These are phyloP conservation scores for Kokia cookei DNA, from an alignment of 441 rosid genomes.

Conservation along the genomic window DNA sequence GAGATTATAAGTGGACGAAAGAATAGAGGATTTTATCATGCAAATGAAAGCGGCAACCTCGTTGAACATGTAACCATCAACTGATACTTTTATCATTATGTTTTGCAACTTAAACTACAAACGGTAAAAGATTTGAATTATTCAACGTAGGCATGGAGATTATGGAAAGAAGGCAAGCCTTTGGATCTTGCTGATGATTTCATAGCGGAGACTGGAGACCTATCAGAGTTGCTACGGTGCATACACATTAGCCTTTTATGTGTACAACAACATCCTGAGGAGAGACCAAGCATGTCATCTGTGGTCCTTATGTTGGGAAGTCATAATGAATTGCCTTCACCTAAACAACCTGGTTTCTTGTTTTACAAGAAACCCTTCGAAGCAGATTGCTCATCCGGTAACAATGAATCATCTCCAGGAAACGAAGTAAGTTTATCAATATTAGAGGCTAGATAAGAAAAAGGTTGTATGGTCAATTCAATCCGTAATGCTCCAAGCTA, in stretches of 20 bases:
- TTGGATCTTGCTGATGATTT: slow-evolving; percentile 19
- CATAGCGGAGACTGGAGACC: not conserved
- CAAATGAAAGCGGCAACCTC: slow-evolving; percentile 10
- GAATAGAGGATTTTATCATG: slow-evolving; percentile 7
- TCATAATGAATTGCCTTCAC: slow-evolving; percentile 22
- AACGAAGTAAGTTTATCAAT: not conserved
- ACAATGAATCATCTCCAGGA: not conserved
- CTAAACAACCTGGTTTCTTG: slow-evolving; percentile 37
- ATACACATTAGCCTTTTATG: slow-evolving; percentile 18
- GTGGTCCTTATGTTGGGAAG: slow-evolving; percentile 27
- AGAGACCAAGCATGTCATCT: slow-evolving; percentile 31
- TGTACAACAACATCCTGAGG: slow-evolving; percentile 28
- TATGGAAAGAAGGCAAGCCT: slow-evolving; percentile 22
- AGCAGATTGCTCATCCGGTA: slow-evolving; percentile 9
- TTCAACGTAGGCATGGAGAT: slow-evolving; percentile 33
- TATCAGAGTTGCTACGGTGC: slow-evolving; percentile 16
- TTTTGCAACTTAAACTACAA: not conserved
- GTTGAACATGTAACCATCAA: slow-evolving; percentile 14
- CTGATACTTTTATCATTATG: not conserved
- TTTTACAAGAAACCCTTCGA: slow-evolving; percentile 15
- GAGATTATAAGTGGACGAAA: slow-evolving; percentile 26
- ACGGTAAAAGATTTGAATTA: not conserved
- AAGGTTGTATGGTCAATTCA: not conserved
- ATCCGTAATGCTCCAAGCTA: not conserved
- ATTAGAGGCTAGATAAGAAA: not conserved